Conservation (phyloP, 495 filamentous ascomycete genomes). For the Aspergillus ellipticus region DNA sequence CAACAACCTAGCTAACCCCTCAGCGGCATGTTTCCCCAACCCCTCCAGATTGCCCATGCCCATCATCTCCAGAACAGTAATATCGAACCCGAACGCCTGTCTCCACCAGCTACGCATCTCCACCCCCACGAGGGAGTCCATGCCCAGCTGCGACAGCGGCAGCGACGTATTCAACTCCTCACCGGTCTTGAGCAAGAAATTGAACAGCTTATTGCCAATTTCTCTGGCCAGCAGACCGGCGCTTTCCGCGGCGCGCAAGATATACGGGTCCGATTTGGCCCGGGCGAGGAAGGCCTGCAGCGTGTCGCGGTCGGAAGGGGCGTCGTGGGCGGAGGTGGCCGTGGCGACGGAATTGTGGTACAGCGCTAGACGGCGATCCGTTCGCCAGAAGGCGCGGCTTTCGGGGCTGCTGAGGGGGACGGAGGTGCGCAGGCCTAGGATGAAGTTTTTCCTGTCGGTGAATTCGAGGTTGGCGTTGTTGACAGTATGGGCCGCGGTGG, state of each 20-base stretch:
- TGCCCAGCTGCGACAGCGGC: conserved; percentile 32
- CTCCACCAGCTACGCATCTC: conserved; percentile 43
- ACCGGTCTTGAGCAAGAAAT: conserved; percentile 19
- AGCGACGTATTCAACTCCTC: conserved; percentile 33
- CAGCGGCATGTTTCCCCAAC: neutral
- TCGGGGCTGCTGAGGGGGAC: conserved; percentile 5
- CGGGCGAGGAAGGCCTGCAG: conserved; percentile 14
- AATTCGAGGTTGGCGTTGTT: no score
- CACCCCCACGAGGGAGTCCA: conserved; percentile 45
- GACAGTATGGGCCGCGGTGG: no score
- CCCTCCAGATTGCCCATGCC: neutral
- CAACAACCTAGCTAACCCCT: no score
- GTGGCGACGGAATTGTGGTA: conserved; percentile 17
- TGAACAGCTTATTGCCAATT: conserved; percentile 41
- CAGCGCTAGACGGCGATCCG: conserved; percentile 22
- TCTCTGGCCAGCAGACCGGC: conserved; percentile 39
- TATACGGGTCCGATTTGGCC: conserved; percentile 7
- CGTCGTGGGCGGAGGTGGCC: neutral
- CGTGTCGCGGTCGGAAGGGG: neutral
- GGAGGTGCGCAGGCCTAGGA: neutral
- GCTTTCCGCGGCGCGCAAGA: conserved; percentile 1
- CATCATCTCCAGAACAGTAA: conserved; percentile 34
- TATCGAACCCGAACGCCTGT: conserved; percentile 26
- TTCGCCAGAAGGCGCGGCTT: conserved; percentile 20
- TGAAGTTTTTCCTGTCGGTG: neutral